These are phyloP conservation scores for Trichoderma arundinaceum DNA, from an alignment of 2,329 filamentous ascomycete genomes.

Conservation along the genomic window DNA sequence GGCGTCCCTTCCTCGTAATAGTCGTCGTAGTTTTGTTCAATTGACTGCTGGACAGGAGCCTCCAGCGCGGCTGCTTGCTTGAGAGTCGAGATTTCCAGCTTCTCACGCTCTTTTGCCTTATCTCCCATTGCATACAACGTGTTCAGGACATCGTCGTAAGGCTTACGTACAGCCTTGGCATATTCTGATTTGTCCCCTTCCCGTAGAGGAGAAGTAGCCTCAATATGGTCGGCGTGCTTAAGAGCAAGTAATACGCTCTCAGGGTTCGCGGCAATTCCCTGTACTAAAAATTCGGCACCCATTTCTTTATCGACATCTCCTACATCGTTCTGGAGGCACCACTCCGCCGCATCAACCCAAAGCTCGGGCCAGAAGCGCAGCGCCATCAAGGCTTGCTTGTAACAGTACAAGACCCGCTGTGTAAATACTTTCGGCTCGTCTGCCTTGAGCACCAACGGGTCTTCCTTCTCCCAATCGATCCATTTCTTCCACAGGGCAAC, in stretches of 20 bases:
- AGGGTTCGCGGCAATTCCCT: conserved; percentile 87
- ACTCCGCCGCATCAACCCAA: conserved; percentile 94
- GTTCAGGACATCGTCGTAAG: conserved; percentile 82
- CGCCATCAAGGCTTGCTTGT: conserved; percentile 92
- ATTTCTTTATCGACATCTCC: conserved; percentile 62
- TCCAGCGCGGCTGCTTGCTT: conserved; percentile 56
- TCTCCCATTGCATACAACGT: conserved; percentile 87
- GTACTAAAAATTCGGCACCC: conserved; percentile 77
- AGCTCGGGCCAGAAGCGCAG: conserved; percentile 93
- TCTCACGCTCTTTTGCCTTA: conserved; percentile 69
- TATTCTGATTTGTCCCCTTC: conserved; percentile 80
- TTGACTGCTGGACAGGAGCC: conserved; percentile 46
- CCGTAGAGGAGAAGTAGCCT: conserved; percentile 75
- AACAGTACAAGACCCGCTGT: conserved; percentile 83
- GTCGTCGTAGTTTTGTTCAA: conserved; percentile 57
- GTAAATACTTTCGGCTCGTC: conserved; percentile 79
- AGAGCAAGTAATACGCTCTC: conserved; percentile 91
- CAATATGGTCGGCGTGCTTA: conserved; percentile 86
- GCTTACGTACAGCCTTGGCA: conserved; percentile 77
- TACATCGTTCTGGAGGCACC: conserved; percentile 81
- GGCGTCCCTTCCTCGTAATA: conserved; percentile 50
- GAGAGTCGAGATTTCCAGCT: conserved; percentile 61
- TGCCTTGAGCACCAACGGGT: conserved; percentile 82
- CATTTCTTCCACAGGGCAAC: conserved; percentile 90
- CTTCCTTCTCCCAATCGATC: conserved; percentile 94